phyloP scores from a whole-genome alignment of 805 yeast species.

The Candida taoyuanica region DNA sequence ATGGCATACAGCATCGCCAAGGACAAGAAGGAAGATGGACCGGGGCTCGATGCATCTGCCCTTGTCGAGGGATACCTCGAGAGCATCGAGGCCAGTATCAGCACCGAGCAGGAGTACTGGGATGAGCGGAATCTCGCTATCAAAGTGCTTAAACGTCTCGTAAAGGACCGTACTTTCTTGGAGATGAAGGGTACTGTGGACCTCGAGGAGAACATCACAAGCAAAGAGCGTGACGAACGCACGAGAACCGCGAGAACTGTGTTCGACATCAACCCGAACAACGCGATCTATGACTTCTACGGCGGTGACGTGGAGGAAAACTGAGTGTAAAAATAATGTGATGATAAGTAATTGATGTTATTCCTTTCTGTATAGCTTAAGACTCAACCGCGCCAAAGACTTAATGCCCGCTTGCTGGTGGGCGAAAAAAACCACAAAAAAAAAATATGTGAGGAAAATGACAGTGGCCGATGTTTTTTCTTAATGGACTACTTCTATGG shows the following conservation, averaged over 20 bases:
- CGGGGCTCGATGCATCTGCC: slow-evolving; percentile 63
- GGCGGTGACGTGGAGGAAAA: slow-evolving; percentile 17
- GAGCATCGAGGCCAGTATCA: slow-evolving; percentile 65
- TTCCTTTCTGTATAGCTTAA: too few species aligned
- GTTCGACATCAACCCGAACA: slow-evolving; percentile 64
- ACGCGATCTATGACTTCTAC: slow-evolving; percentile 61
- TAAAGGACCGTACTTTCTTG: slow-evolving; percentile 80
- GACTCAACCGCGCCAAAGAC: too few species aligned
- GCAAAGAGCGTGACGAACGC: slow-evolving; percentile 24
- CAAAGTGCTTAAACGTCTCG: slow-evolving; percentile 79
- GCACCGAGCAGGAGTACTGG: slow-evolving; percentile 65
- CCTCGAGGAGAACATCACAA: slow-evolving; percentile 22
- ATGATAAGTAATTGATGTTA: not conserved
- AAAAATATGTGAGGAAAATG: too few species aligned
- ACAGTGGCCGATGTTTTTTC: too few species aligned
- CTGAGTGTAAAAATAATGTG: not conserved
- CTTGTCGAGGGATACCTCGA: slow-evolving; percentile 78
- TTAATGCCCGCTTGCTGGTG: too few species aligned
- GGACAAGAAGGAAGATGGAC: slow-evolving; percentile 44
- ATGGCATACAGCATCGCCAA: slow-evolving; percentile 64
- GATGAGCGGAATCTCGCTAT: slow-evolving; percentile 64
- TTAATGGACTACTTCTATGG: too few species aligned
- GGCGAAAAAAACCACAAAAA: slow-evolving; percentile 2
- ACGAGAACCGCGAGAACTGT: slow-evolving; percentile 28
- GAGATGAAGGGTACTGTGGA: slow-evolving; percentile 43